Evolutionary conservation across 108 stramenopile species (phyloP).

Genomic region (Chaetoceros muelleri): DNA sequence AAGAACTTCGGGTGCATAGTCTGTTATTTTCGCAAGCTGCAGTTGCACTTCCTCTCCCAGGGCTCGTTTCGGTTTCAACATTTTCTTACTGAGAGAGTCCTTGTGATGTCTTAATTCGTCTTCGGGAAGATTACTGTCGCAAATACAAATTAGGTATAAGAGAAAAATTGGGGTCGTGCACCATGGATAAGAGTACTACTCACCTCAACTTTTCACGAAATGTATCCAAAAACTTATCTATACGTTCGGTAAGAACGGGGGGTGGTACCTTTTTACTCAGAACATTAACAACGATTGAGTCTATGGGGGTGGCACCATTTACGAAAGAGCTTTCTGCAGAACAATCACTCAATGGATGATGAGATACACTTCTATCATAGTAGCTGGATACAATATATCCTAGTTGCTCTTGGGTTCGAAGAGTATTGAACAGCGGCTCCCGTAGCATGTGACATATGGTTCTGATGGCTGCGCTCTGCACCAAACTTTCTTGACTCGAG

Average conservation of each 20-base stretch:
- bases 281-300: constrained; percentile 57
- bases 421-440: constrained; percentile 76
- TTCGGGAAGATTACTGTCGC: constrained; percentile 41
- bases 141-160: too few species aligned
- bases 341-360: neutral
- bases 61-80: constrained; percentile 71
- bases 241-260: constrained; percentile 45
- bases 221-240: constrained; percentile 63
- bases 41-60: constrained; percentile 43
- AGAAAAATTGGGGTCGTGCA: neutral
- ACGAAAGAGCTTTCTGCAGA: neutral
- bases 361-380: constrained; percentile 28
- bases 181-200: neutral
- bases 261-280: constrained; percentile 63
- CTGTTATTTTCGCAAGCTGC: constrained; percentile 47
- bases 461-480: constrained; percentile 55
- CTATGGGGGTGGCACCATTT: constrained; percentile 41
- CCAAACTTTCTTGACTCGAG: constrained; percentile 46
- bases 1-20: constrained; percentile 61
- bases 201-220: constrained; percentile 38
- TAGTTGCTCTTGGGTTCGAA: constrained; percentile 74
- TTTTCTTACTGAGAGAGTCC: constrained; percentile 45
- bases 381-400: constrained; percentile 70
- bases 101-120: constrained; percentile 58
- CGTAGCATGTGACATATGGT: constrained; percentile 64